Percentiles rank a stretch among this genome's conserved stretches.
Conservation (phyloP, 2,329 filamentous ascomycete species). For the Torrubiella hemipterigena region DNA sequence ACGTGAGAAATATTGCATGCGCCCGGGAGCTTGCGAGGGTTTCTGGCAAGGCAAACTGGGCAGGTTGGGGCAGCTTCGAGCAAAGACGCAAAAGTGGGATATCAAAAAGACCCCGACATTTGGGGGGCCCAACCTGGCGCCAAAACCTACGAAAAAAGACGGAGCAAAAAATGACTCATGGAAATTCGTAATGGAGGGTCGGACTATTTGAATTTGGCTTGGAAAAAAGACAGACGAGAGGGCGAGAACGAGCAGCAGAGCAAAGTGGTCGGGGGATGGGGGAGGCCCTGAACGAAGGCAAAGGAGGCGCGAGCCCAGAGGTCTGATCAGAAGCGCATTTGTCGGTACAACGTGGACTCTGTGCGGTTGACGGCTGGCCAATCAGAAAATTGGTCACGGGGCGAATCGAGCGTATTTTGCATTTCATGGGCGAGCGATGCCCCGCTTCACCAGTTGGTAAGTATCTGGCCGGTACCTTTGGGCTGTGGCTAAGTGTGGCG, state of each 20-base stretch:
- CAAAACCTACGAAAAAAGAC: conserved; percentile 11
- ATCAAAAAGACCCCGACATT: conserved; percentile 6
- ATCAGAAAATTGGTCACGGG: conserved; percentile 26
- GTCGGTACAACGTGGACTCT: too few species aligned
- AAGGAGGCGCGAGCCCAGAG: too few species aligned
- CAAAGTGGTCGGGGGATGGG: conserved; percentile 15
- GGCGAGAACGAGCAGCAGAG: background rate
- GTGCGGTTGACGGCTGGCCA: too few species aligned
- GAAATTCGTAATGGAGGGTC: conserved; percentile 16
- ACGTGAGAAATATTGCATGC: too few species aligned
- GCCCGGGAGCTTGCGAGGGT: background rate
- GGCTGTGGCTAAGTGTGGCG: too few species aligned
- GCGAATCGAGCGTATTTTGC: conserved; percentile 19
- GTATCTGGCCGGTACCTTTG: too few species aligned
- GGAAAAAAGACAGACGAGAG: too few species aligned
- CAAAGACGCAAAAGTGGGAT: conserved; percentile 3
- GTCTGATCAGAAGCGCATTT: too few species aligned
- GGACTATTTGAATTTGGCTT: too few species aligned
- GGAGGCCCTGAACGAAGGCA: too few species aligned
- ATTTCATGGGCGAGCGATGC: too few species aligned
- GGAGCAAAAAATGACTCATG: conserved; percentile 17
- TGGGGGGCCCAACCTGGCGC: conserved; percentile 7
- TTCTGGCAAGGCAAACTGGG: conserved; percentile 18
- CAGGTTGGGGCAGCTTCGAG: conserved; percentile 10
- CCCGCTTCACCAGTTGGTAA: too few species aligned